Evolutionary conservation across 176 grass and related monocot species (phyloP), one percentile per base, ranked within the genome.

Genomic region (Tillandsia fasciculata): DNA sequence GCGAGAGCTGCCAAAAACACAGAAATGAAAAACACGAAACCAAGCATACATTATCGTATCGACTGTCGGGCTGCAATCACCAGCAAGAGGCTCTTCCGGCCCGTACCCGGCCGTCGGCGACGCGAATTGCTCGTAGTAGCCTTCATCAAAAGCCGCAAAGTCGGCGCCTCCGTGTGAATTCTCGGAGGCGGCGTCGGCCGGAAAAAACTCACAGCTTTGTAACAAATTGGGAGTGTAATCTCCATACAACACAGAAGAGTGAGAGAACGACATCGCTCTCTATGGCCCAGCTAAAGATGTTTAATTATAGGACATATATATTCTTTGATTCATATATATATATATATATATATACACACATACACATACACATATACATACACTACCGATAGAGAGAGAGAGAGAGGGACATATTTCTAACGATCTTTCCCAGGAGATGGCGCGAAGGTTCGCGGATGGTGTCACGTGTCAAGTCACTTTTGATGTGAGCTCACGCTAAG

Each of bases 401-500:
- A 42, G 33, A 42, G 33, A 42, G 33, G 33, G 33, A 42, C 33
- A 42, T 42, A 42, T 42, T 42, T 42, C 33, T 42, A 42, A 42
- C 33, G 33, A 42, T 42, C 33, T 42, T 42, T 42, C 33, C 33
- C 4, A 42, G 33, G 33, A 6, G 33, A 42, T 42, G 33, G 33
- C 33, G 5, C n/a, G 78, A 77, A 81, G 59, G 79, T 75, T 82
- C 79, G 65, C 49, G 12, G 59, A 72, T 68, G 69, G 33, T 20
- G 49, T 73, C 81, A 69, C 74, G 26, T 73, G 81, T 53, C 75
- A 29, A 73, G 29, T 33, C 29, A 0, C 29, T 33, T 33, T 33
- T 33, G 29, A 5, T 33, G 29, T 33, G 29, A 33, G 4, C 0
- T 42, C 33, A 42, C 33, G 3, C 0, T 42, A 3, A 42, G 33